A percentile compares a stretch with the other conserved stretches of the same genome.
These are phyloP conservation scores for Aegilops speltoides DNA, from an alignment of 176 grass and related monocot genomes.

Conservation along the genomic window DNA sequence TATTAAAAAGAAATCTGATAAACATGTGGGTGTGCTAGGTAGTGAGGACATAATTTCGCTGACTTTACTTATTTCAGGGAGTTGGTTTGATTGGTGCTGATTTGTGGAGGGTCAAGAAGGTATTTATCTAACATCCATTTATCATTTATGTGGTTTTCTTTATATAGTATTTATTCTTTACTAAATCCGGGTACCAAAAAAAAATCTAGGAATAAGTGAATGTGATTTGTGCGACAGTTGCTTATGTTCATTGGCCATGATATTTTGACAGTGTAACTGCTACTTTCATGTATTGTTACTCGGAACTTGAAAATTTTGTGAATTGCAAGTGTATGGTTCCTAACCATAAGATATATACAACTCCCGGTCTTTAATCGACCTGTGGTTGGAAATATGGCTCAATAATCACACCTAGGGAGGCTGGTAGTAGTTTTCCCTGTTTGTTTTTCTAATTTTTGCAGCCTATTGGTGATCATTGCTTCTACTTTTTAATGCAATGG, in stretches of 20 bases:
- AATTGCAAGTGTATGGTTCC: neutral
- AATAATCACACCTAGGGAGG: conserved; percentile 2
- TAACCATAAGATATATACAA: neutral
- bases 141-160: neutral
- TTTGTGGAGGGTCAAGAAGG: conserved; percentile 63
- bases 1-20: too few species aligned
- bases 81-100: conserved; percentile 61
- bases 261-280: neutral
- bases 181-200: neutral
- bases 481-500: neutral
- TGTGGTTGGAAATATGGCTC: neutral
- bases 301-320: neutral
- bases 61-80: conserved; percentile 52
- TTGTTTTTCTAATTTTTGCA: neutral
- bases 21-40: neutral
- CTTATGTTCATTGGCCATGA: neutral
- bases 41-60: neutral
- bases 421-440: neutral
- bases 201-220: neutral
- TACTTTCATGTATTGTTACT: neutral
- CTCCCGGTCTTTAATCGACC: neutral
- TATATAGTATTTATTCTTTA: neutral
- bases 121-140: conserved; percentile 10
- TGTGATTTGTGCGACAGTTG: conserved; percentile 8
- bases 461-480: neutral